Evolutionary conservation across 257 asterid genomes (phyloP), one percentile per base, ranked within the genome.

Genomic region (Solanum arcanum): DNA sequence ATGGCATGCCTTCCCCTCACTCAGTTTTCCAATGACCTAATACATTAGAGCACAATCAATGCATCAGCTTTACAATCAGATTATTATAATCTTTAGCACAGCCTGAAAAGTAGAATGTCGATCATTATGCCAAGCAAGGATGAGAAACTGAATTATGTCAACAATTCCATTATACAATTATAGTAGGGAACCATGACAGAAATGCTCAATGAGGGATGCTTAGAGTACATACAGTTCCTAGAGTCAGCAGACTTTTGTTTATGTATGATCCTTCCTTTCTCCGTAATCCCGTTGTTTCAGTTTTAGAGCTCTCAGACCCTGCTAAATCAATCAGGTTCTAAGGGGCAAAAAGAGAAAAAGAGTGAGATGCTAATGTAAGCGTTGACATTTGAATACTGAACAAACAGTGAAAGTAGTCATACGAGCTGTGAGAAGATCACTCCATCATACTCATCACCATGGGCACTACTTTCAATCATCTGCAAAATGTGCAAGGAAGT

Each of bases 1-100:
- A 89, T 97, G 99, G 33, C 97, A 91, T 68, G 99, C 94, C 93
- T 92, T 97, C 86, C 99, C 99, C 90, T 97, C 99, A 91, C 99
- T 97, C 82, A 97, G 94, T 90, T 97, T 97, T 86, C 99, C 99
- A 88, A 97, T 97, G 83, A 97, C 99, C 99, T 97, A 89, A 44
- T 87, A 84, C 84, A 85, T 59, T 84, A 25, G 74, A 86, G 85
- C 83, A 52, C 20, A 81, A 81, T 81, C 31, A 81, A 81, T 81
- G 25, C 85, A 81, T 81, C 27, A 81, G 69, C 44, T 18, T 49
- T 81, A 29, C 85, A 31, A 12, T 31, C 85, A 52, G 85, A 81
- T 21, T 18, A 49, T 29, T 81, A 49, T 3, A 49, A 81, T 81
- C 42, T 81, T 81, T 49, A 81, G 70, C 70, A 33, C 85, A 52